Base-by-base conservation (phyloP, 139 green algal genomes). In the Chlamydomonas sp. region DNA sequence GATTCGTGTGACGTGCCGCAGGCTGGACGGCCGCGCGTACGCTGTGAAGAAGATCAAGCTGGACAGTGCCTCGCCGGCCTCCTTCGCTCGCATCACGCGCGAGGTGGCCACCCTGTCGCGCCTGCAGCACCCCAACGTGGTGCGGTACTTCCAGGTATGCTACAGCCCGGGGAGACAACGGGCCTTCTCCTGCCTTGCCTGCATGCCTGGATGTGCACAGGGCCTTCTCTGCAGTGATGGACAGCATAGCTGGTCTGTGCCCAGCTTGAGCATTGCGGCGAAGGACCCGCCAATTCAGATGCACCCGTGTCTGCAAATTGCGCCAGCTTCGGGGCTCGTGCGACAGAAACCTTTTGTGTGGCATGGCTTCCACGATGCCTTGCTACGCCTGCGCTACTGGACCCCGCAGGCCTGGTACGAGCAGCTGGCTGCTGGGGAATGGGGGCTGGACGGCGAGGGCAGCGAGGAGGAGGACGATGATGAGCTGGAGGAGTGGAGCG, bases 41-140 rank as follows among this genome's bases (percentile, higher is more conserved):
- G 97, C 97, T 1, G 93, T 99, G 49, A 99, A 99, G 91, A 97
- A 97, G 90, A 97, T 99, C 71, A 84, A 83, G 83, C 91, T 99
- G 90, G 79, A 90, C 12, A 79, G 78, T 10, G 59, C 85, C 16
- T 89, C 92, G 12, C 89, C 88, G 20, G 31, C 77, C 60, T 87
- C 78, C 85, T 95, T 93, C 89, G 86, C 86, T 0, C 93, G 94
- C 79, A 96, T 99, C 81, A 94, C 98, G 85, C 91, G 97, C 0
- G 97, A 99, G 92, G 97, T 99, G 6, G 90, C 96, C 72, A 98
- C 97, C 1, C 95, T 99, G 17, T 96, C 91, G 5, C 90, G 96
- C 12, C 93, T 99, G 88, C 96, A 99, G 92, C 97, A 99, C 85
- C 92, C 95, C 15, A 93, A 97, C 90, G 92, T 99, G 9, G 97